Conservation (phyloP, 2,329 filamentous ascomycete genomes). For the Fusarium pilosicola region DNA sequence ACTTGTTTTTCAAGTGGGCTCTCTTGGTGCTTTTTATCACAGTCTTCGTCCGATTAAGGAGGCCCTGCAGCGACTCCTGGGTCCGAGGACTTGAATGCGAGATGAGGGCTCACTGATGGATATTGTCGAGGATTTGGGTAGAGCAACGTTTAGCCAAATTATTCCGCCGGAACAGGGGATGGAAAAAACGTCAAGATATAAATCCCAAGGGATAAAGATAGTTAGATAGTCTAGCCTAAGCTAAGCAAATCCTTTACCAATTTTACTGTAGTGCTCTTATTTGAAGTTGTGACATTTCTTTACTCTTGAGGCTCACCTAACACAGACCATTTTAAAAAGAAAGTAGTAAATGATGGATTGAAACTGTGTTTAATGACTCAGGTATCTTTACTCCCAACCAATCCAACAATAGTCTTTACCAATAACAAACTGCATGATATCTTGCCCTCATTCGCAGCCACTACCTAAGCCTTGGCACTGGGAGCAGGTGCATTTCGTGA, state of each 20-base stretch:
- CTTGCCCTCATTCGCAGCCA: rapidly evolving
- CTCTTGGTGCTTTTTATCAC: not conserved
- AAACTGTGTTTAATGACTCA: rapidly evolving
- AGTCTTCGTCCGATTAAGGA: not conserved
- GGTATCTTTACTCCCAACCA: rapidly evolving
- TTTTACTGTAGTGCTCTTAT: rapidly evolving
- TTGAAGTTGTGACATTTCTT: not conserved
- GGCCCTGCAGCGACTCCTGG: not conserved
- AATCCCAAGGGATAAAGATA: rapidly evolving
- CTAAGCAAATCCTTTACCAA: not conserved
- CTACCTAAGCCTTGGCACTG: not conserved
- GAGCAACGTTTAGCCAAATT: rapidly evolving
- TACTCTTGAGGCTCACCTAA: rapidly evolving
- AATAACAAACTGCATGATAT: rapidly evolving
- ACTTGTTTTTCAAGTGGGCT: not conserved
- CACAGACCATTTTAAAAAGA: too few species aligned
- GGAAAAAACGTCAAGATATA: rapidly evolving
- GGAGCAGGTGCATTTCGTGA: not conserved
- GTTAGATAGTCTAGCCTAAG: not conserved
- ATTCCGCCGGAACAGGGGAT: rapidly evolving
- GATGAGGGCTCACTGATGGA: rapidly evolving
- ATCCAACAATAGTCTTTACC: rapidly evolving
- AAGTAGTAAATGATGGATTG: too few species aligned
- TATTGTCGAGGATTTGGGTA: rapidly evolving
- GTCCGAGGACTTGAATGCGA: rapidly evolving